Conservation (phyloP, 306 rosid species). For the Quercus alba region DNA sequence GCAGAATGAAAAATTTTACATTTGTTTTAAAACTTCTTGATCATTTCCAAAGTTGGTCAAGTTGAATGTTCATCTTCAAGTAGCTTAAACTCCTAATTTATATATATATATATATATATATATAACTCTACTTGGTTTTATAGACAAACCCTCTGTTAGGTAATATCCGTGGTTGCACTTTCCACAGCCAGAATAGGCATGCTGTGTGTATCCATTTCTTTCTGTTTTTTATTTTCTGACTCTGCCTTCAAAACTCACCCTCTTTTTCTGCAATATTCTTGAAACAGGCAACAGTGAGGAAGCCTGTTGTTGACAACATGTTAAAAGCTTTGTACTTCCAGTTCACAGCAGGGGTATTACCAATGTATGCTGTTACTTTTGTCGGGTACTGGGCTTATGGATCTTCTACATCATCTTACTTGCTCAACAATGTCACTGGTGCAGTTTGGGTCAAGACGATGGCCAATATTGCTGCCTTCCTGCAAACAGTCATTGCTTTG, state of each 20-base stretch:
- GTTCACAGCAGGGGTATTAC: slow-evolving; percentile 78
- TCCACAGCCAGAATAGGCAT: neutral
- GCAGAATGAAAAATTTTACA: neutral
- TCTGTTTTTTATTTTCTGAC: neutral
- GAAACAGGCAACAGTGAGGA: slow-evolving; percentile 81
- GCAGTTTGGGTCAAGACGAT: slow-evolving; percentile 73
- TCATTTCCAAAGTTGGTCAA: neutral
- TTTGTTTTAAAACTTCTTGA: neutral
- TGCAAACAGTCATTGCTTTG: slow-evolving; percentile 83
- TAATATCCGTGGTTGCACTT: neutral
- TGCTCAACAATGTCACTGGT: slow-evolving; percentile 75
- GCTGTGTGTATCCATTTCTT: neutral
- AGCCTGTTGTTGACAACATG: slow-evolving; percentile 94
- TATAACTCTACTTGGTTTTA: too few relatives aligned
- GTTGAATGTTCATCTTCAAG: neutral
- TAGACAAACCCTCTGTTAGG: neutral
- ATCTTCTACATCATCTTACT: slow-evolving; percentile 60
- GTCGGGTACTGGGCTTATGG: slow-evolving; percentile 97
- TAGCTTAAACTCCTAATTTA: neutral
- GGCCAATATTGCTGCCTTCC: slow-evolving; percentile 79
- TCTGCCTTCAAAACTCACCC: slow-evolving; percentile 14
- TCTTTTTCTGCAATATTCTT: slow-evolving; percentile 15
- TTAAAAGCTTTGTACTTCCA: slow-evolving; percentile 81
- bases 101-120: too few relatives aligned
- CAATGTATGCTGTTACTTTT: slow-evolving; percentile 75